These are phyloP conservation scores for Psilocybe sp. DNA, from an alignment of 768 basidiomycete species.

Conservation along the genomic window DNA sequence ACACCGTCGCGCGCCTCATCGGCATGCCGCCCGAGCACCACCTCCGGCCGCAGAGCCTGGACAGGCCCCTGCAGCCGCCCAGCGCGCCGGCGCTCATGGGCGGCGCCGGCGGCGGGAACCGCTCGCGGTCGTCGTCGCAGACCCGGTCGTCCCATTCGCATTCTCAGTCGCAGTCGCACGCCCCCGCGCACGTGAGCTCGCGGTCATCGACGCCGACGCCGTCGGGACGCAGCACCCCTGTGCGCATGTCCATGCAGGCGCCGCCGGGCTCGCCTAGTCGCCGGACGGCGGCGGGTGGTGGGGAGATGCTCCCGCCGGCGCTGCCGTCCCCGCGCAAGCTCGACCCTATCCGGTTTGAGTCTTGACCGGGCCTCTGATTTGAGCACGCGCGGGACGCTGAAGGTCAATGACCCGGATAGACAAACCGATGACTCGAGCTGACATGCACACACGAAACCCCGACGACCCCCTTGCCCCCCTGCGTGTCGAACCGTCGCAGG, in stretches of 20 bases:
- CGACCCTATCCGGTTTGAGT: constrained; percentile 13
- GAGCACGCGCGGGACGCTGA: too few species aligned
- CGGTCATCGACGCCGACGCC: neutral
- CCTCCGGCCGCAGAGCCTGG: neutral
- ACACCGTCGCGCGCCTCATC: constrained; percentile 74
- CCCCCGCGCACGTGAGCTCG: too few species aligned
- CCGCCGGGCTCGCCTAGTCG: constrained; percentile 4
- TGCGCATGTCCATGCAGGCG: constrained; percentile 4
- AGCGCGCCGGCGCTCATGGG: constrained; percentile 23
- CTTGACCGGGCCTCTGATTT: too few species aligned
- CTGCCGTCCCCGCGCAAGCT: constrained; percentile 16
- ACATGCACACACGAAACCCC: too few species aligned
- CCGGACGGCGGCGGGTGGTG: neutral
- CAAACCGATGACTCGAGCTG: neutral
- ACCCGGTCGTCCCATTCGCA: too few species aligned
- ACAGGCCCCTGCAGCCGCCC: constrained; percentile 41
- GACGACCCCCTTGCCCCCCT: too few species aligned
- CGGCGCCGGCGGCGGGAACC: too few species aligned
- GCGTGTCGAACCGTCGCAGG: too few species aligned
- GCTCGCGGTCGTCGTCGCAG: too few species aligned
- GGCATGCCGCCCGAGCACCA: constrained; percentile 64
- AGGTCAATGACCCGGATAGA: too few species aligned
- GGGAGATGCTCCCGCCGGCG: constrained; percentile 1
- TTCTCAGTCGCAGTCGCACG: too few species aligned
- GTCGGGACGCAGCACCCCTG: constrained; percentile 26